Conservation (phyloP, 441 rosid species). For the Bruguiera hainesii region DNA sequence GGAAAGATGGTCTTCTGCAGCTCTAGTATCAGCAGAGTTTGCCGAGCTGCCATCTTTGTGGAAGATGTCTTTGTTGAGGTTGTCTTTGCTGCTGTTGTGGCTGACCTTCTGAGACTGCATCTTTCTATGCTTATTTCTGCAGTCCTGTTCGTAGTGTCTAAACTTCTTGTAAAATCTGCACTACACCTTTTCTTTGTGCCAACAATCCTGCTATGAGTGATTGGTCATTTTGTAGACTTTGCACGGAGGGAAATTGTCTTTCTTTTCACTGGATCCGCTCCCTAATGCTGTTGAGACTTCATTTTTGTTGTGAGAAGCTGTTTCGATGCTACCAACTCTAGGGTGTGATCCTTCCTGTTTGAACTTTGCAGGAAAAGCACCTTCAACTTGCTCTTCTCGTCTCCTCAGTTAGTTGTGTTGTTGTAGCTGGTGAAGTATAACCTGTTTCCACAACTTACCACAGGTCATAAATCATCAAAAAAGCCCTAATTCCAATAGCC, state of each 20-base stretch:
- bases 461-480: not conserved
- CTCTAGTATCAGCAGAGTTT: too few relatives aligned
- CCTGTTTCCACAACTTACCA: not conserved
- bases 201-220: not conserved
- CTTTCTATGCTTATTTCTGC: not conserved
- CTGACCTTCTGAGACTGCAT: not conserved
- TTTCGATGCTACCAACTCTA: too few relatives aligned
- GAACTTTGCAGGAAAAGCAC: too few relatives aligned
- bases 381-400: too few relatives aligned
- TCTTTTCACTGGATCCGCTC: not conserved
- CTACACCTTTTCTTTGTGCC: not conserved
- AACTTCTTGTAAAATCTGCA: not conserved
- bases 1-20: too few relatives aligned
- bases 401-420: not conserved
- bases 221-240: not conserved
- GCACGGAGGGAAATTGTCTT: not conserved
- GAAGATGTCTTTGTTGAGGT: too few relatives aligned
- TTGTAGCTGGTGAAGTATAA: not conserved
- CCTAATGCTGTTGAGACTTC: too few relatives aligned
- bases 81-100: too few relatives aligned
- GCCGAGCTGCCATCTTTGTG: too few relatives aligned
- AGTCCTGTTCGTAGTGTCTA: not conserved
- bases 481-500: not conserved
- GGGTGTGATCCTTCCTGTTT: too few relatives aligned
- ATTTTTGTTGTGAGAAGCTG: too few relatives aligned